Conservation (phyloP, 768 basidiomycete genomes). For the Phallus indusiatus region DNA sequence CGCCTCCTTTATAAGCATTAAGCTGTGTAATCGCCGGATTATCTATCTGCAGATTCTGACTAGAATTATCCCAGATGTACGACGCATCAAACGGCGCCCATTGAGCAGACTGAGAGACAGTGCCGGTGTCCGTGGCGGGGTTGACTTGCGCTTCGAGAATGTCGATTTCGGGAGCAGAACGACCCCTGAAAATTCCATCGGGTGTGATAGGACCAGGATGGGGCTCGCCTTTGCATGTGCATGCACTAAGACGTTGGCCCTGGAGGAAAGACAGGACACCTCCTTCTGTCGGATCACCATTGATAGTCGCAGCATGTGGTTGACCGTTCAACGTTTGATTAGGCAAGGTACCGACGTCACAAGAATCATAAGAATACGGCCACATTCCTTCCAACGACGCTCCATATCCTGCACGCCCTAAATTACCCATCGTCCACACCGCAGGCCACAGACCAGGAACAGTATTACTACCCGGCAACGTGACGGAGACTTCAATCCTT, state of each 20-base stretch:
- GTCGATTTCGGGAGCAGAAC: slow-evolving; percentile 85
- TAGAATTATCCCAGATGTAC: slow-evolving; percentile 62
- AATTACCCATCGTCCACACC: slow-evolving; percentile 57
- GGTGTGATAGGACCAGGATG: slow-evolving; percentile 79
- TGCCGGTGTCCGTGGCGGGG: slow-evolving; percentile 27
- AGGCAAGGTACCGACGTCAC: slow-evolving; percentile 83
- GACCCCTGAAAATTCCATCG: slow-evolving; percentile 74
- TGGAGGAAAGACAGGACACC: slow-evolving; percentile 70
- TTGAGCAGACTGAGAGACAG: slow-evolving; percentile 81
- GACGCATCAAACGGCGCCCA: slow-evolving; percentile 72
- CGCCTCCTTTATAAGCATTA: slow-evolving; percentile 67
- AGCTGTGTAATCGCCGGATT: slow-evolving; percentile 40
- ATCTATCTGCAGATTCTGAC: slow-evolving; percentile 46
- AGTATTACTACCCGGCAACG: slow-evolving; percentile 56
- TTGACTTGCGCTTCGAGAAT: slow-evolving; percentile 71
- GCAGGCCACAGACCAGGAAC: slow-evolving; percentile 51
- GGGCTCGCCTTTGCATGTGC: slow-evolving; percentile 77
- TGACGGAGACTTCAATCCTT: slow-evolving; percentile 58
- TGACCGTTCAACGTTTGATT: slow-evolving; percentile 72
- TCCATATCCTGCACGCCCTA: slow-evolving; percentile 84
- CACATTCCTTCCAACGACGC: slow-evolving; percentile 80
- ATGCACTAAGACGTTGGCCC: slow-evolving; percentile 79
- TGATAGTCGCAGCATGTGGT: slow-evolving; percentile 49
- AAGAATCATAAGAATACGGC: slow-evolving; percentile 78
- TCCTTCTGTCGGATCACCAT: slow-evolving; percentile 47